phyloP scores from a whole-genome alignment of 2,329 filamentous ascomycete species.

The Diaporthe helianthi region DNA sequence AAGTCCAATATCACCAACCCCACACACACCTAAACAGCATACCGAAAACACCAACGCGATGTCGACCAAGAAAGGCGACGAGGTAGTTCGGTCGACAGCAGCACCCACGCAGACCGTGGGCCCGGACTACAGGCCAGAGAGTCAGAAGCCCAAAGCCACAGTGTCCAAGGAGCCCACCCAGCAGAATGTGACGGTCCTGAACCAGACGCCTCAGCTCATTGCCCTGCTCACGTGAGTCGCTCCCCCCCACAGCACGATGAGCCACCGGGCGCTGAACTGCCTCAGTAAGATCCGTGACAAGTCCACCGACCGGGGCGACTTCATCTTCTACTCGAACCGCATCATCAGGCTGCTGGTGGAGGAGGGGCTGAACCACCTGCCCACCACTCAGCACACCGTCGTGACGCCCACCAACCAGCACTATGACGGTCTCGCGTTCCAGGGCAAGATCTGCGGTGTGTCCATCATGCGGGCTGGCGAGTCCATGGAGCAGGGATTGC shows the following conservation, averaged over 20 bases:
- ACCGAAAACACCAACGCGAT: conserved; percentile 10
- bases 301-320: conserved; percentile 89
- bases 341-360: conserved; percentile 97
- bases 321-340: conserved; percentile 98
- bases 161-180: conserved; percentile 83
- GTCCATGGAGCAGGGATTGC: conserved; percentile 95
- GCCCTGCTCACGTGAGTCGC: conserved; percentile 89
- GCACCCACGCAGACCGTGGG: conserved; percentile 72
- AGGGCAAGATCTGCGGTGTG: conserved; percentile 98
- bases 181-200: conserved; percentile 87
- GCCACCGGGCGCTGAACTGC: conserved; percentile 28
- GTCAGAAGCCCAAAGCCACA: conserved; percentile 84
- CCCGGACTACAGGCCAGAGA: conserved; percentile 77
- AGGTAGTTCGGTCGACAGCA: conserved; percentile 35
- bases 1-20: conserved; percentile 29
- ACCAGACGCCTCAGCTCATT: conserved; percentile 96
- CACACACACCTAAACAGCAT: conserved; percentile 21
- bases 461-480: conserved; percentile 98
- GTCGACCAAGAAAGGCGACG: conserved; percentile 30
- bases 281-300: conserved; percentile 92
- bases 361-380: conserved; percentile 95
- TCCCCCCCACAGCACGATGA: neutral
- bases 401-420: conserved; percentile 88
- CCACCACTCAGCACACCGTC: conserved; percentile 86
- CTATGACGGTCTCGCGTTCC: conserved; percentile 92